Evolutionary conservation across 2,329 filamentous ascomycete species (phyloP).

Genomic region (Madurella fahalii): DNA sequence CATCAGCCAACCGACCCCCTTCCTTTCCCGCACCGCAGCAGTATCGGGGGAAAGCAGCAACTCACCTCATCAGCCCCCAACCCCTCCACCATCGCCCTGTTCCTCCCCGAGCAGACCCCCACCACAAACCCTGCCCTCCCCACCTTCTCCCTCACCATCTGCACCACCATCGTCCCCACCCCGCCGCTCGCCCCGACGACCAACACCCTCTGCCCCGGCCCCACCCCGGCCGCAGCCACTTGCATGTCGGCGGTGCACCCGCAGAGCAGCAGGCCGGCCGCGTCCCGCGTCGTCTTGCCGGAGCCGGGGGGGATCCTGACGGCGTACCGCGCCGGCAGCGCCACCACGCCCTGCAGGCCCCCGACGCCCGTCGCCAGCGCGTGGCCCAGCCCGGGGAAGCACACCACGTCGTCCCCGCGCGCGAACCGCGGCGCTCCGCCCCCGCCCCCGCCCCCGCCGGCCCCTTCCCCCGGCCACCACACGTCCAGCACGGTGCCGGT

Average conservation of each 20-base stretch:
- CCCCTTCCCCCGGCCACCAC: background rate
- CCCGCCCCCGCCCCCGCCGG: background rate
- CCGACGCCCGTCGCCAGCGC: constrained; percentile 30
- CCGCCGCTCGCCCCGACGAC: constrained; percentile 50
- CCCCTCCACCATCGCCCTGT: constrained; percentile 41
- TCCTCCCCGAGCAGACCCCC: constrained; percentile 45
- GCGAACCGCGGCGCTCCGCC: background rate
- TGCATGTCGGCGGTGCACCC: constrained; percentile 34
- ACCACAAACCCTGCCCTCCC: constrained; percentile 37
- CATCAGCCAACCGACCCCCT: too few species aligned
- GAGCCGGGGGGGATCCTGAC: constrained; percentile 26
- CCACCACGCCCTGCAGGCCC: constrained; percentile 22
- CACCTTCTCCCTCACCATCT: constrained; percentile 33
- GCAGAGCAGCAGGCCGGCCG: constrained; percentile 33
- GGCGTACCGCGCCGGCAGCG: constrained; percentile 31
- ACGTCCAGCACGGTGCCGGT: constrained; percentile 31
- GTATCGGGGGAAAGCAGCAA: background rate
- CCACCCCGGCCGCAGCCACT: constrained; percentile 25
- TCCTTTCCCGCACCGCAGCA: too few species aligned
- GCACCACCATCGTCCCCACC: constrained; percentile 43
- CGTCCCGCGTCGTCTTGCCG: constrained; percentile 20
- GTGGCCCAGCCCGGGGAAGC: constrained; percentile 10
- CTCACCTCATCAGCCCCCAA: constrained; percentile 47
- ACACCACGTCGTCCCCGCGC: constrained; percentile 11
- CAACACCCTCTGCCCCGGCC: constrained; percentile 34